These are phyloP conservation scores for Cyclotella sp. DNA, from an alignment of 108 stramenopile genomes.

Conservation along the genomic window DNA sequence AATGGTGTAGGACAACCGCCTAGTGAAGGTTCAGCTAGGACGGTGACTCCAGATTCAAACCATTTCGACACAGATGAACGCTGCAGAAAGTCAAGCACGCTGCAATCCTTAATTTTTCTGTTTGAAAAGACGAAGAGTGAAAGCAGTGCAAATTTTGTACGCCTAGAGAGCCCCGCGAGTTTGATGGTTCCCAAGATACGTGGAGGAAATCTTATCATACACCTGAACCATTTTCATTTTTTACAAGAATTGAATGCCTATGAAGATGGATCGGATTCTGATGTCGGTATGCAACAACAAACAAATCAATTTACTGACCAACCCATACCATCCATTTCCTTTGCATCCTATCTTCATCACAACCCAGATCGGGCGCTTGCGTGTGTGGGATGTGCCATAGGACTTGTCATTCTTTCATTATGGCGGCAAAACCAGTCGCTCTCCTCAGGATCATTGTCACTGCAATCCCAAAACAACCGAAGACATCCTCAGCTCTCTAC, in stretches of 20 bases:
- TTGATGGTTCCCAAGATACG: slow-evolving; percentile 35
- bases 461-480: slow-evolving; percentile 21
- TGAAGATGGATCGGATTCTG: slow-evolving; percentile 9
- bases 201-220: slow-evolving; percentile 40
- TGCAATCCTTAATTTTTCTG: slow-evolving; percentile 42
- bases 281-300: background rate
- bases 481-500: slow-evolving; percentile 34
- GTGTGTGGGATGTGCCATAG: slow-evolving; percentile 53
- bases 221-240: slow-evolving; percentile 42
- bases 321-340: slow-evolving; percentile 15
- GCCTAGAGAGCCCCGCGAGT: background rate
- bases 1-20: background rate
- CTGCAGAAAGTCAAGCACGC: slow-evolving; percentile 22
- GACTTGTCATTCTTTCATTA: slow-evolving; percentile 37
- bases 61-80: slow-evolving; percentile 12
- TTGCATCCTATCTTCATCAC: slow-evolving; percentile 47
- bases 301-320: background rate
- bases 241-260: slow-evolving; percentile 36
- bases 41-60: slow-evolving; percentile 13
- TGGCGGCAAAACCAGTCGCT: slow-evolving; percentile 38
- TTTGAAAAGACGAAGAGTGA: slow-evolving; percentile 21
- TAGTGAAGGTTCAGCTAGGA: background rate
- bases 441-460: background rate
- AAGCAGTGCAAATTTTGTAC: background rate
- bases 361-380: slow-evolving; percentile 50